A percentile compares a stretch with the other conserved stretches of the same genome.
Conservation (phyloP, 1,284 basidiomycete genomes). For the Bjerkandera adusta region DNA sequence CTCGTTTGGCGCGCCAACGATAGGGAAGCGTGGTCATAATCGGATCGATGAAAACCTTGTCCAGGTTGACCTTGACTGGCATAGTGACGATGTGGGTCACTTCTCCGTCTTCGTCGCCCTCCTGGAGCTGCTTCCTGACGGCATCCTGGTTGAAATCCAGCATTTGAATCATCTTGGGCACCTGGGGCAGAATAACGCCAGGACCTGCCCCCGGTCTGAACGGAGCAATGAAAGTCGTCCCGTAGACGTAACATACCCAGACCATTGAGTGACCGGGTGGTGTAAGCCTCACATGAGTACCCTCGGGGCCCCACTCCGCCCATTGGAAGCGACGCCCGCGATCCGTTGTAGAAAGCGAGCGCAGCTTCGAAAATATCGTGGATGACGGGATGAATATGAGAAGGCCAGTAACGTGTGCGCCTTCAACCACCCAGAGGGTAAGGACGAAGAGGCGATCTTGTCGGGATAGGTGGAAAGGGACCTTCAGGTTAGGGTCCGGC, state of each 20-base stretch:
- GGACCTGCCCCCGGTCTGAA: slow-evolving; percentile 15
- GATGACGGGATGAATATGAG: slow-evolving; percentile 48
- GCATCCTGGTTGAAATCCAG: slow-evolving; percentile 54
- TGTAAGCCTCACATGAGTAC: slow-evolving; percentile 40
- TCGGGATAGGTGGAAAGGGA: slow-evolving; percentile 49
- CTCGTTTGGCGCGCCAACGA: slow-evolving; percentile 27
- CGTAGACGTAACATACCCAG: slow-evolving; percentile 63
- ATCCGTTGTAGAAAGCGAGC: slow-evolving; percentile 20
- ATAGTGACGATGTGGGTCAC: slow-evolving; percentile 20
- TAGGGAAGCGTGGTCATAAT: slow-evolving; percentile 47
- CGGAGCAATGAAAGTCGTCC: slow-evolving; percentile 41
- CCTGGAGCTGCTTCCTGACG: slow-evolving; percentile 29
- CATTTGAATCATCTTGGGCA: slow-evolving; percentile 17
- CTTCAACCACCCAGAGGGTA: slow-evolving; percentile 37
- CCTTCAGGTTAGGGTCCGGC: slow-evolving; percentile 29
- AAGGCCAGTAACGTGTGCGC: slow-evolving; percentile 28
- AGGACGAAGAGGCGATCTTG: slow-evolving; percentile 47
- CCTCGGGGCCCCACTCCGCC: slow-evolving; percentile 50
- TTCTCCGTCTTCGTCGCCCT: slow-evolving; percentile 13
- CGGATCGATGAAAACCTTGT: slow-evolving; percentile 33
- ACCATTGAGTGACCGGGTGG: slow-evolving; percentile 33
- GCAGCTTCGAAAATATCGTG: slow-evolving; percentile 38
- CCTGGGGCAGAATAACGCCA: neutral
- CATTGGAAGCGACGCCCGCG: slow-evolving; percentile 36
- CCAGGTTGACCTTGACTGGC: slow-evolving; percentile 10